Evolutionary conservation across 345 rosid genomes (phyloP).

Genomic region (Balakata baccata): DNA sequence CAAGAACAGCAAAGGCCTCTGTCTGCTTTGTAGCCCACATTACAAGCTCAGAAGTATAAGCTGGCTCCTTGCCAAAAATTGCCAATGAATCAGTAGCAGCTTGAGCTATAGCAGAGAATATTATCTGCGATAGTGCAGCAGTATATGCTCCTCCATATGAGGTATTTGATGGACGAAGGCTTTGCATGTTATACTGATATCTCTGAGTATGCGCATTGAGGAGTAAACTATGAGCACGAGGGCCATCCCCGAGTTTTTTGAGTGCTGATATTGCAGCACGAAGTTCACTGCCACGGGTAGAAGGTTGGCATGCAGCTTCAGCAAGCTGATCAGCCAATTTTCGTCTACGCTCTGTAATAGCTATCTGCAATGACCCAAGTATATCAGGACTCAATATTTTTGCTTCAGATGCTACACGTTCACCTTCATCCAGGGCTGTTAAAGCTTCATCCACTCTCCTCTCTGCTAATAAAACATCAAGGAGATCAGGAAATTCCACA

Average conservation of each 20-base stretch:
- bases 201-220: conserved; percentile 85
- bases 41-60: conserved; percentile 93
- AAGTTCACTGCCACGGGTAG: conserved; percentile 88
- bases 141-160: conserved; percentile 99
- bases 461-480: conserved; percentile 94
- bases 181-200: conserved; percentile 88
- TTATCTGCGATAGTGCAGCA: conserved; percentile 96
- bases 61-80: conserved; percentile 82
- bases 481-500: conserved; percentile 77
- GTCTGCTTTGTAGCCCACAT: conserved; percentile 97
- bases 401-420: conserved; percentile 56
- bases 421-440: conserved; percentile 86
- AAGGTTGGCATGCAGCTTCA: conserved; percentile 93
- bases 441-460: conserved; percentile 94
- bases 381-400: conserved; percentile 47
- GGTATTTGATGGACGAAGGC: conserved; percentile 91
- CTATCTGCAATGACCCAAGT: conserved; percentile 51
- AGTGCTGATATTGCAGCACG: conserved; percentile 92
- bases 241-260: conserved; percentile 94
- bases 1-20: conserved; percentile 85
- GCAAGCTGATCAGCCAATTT: conserved; percentile 96
- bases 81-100: conserved; percentile 83
- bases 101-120: conserved; percentile 93
- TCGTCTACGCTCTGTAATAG: conserved; percentile 66
- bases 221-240: conserved; percentile 89